Conservation (phyloP, 805 yeast species). For the Candida odintsovae region DNA sequence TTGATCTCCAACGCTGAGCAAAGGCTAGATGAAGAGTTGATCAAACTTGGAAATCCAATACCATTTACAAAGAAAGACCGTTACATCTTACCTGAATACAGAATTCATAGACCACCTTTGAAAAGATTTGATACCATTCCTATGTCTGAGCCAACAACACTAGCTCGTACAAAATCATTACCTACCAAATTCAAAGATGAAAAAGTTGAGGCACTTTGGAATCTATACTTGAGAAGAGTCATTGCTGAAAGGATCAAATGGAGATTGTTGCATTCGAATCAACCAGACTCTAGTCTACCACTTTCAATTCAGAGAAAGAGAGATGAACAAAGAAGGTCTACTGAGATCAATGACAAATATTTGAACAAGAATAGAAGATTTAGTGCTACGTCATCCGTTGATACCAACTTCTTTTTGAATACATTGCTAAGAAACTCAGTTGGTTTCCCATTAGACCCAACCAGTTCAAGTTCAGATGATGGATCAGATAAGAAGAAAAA, state of each 20-base stretch:
- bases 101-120: slow-evolving; percentile 7
- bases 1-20: slow-evolving; percentile 18
- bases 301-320: slow-evolving; percentile 2
- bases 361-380: slow-evolving; percentile 1
- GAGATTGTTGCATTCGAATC: slow-evolving; percentile 20
- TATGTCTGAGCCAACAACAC: slow-evolving; percentile 1
- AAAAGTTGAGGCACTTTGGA: slow-evolving; percentile 25
- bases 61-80: slow-evolving; percentile 1
- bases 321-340: slow-evolving; percentile 2
- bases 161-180: slow-evolving; percentile 18
- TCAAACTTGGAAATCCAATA: slow-evolving; percentile 14
- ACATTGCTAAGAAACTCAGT: slow-evolving; percentile 5
- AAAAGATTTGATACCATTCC: slow-evolving; percentile 14
- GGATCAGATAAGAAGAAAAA: not conserved
- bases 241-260: slow-evolving; percentile 28
- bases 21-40: slow-evolving; percentile 16
- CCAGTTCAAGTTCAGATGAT: not conserved
- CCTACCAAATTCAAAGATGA: slow-evolving; percentile 13
- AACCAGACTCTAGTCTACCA: not conserved
- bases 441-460: slow-evolving; percentile 3
- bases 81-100: slow-evolving; percentile 6
- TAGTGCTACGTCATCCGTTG: slow-evolving; percentile 19
- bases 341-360: not conserved
- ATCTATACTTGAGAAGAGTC: slow-evolving; percentile 26
- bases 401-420: slow-evolving; percentile 18